Evolutionary conservation across 176 grass and related monocot genomes (phyloP), one percentile per base, ranked within the genome.

Genomic region (Oryza glaberrima): DNA sequence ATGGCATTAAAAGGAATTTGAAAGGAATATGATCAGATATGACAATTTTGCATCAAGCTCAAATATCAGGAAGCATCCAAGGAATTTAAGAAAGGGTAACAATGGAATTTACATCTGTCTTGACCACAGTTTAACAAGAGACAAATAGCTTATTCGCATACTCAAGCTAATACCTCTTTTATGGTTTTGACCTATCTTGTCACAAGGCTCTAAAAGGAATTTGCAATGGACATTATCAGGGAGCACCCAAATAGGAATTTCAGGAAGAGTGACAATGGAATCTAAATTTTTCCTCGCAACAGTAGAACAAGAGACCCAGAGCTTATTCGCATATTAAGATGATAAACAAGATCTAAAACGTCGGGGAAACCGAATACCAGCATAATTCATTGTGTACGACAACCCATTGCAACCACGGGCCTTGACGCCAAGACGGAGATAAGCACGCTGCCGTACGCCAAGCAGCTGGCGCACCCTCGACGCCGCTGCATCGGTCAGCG

Each of bases 331-430:
- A 82, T 10, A 82, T 20, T n/a, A 72, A 20, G 12, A 71, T 81
- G n/a, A 17, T 23, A 34, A 61, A 17, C 40, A 35, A 63, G 19
- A 3, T 23, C 58, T 22, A 36, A 36, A 9, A 11, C 3, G 17
- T 0, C 0, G 3, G 58, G 58, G 58, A 9, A 61, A 60, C 26
- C 26, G 26, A 26, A 94, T 72, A 94, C 90, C 87, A 45, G 87
- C 74, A 85, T 90, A 94, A 87, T 94, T 90, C 16, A 94, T 58
- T 23, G 87, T 88, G 78, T 94, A 94, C 23, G 87, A 94, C 82
- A 94, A 71, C 30, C 90, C 92, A 72, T 94, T 92, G 77, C 92
- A 94, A 73, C 92, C 92, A 5, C 90, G 86, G 1, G 89, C 77
- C 32, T 94, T 94, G 47, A 94, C 87, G 16, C 92, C 89, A 19